Evolutionary conservation across 2,329 filamentous ascomycete species (phyloP).

Genomic region (Trichoderma sp.): DNA sequence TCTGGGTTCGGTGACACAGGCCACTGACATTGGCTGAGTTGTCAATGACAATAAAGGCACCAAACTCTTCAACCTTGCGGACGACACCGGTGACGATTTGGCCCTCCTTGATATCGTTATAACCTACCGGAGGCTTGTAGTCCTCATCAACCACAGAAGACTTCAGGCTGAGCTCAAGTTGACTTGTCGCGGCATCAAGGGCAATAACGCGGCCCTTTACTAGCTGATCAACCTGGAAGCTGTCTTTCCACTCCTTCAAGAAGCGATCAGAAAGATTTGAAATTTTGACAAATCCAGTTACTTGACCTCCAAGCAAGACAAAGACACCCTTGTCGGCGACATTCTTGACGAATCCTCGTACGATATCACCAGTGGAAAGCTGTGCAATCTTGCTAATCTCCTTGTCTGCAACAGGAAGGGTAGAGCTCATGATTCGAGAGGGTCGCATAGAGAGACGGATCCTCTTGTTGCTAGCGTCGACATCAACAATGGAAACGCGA

Average conservation of each 20-base stretch:
- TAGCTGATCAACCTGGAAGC: constrained; percentile 85
- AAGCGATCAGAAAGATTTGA: constrained; percentile 87
- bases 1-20: constrained; percentile 87
- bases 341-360: constrained; percentile 90
- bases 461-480: constrained; percentile 84
- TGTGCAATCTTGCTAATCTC: constrained; percentile 74
- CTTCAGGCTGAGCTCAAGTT: constrained; percentile 85
- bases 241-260: constrained; percentile 92
- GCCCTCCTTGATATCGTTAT: constrained; percentile 75
- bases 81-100: constrained; percentile 87
- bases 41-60: constrained; percentile 90
- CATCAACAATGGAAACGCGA: constrained; percentile 78
- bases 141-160: constrained; percentile 78
- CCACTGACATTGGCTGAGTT: constrained; percentile 87
- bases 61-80: constrained; percentile 91
- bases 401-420: constrained; percentile 74
- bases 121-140: constrained; percentile 71
- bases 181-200: constrained; percentile 67
- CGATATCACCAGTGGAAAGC: constrained; percentile 72
- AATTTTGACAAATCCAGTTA: constrained; percentile 82
- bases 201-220: constrained; percentile 82
- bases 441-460: constrained; percentile 79
- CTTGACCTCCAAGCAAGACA: constrained; percentile 75
- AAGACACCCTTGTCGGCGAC: constrained; percentile 89
- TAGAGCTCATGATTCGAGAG: constrained; percentile 86